These are phyloP conservation scores for Leccinum griseonigrum DNA, from an alignment of 1,284 basidiomycete species.

Conservation along the genomic window DNA sequence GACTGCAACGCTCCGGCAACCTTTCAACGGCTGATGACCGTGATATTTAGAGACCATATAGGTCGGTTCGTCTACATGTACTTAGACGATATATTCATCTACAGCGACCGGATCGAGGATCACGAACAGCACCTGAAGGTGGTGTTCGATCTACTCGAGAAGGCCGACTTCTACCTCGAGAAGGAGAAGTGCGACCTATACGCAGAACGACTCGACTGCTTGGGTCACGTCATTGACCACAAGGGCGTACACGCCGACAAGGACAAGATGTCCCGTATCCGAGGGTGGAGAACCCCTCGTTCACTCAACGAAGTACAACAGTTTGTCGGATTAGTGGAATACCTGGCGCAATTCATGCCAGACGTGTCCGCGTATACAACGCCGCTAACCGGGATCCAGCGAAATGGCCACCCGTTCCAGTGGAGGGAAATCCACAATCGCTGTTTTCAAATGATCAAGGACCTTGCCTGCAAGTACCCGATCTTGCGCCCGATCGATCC, in stretches of 20 bases:
- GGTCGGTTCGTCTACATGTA: conserved; percentile 22
- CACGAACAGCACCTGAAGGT: conserved; percentile 21
- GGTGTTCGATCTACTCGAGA: conserved; percentile 25
- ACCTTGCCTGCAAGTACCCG: no score
- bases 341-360: no score
- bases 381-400: no score
- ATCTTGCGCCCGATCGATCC: no score
- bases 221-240: conserved; percentile 33
- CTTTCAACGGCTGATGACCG: conserved; percentile 35
- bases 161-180: conserved; percentile 22
- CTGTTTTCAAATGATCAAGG: no score
- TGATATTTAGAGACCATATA: conserved; percentile 31
- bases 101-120: background rate
- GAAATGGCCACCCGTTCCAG: no score
- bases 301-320: no score
- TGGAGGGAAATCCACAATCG: no score
- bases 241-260: conserved; percentile 28
- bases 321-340: no score
- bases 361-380: no score
- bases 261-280: conserved; percentile 10
- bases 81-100: background rate
- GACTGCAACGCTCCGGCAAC: conserved; percentile 35
- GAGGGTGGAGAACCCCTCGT: background rate
- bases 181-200: conserved; percentile 5
- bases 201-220: background rate